Evolutionary conservation across 2,329 filamentous ascomycete species (phyloP).

Genomic region (Decorospora gaudefroyi): DNA sequence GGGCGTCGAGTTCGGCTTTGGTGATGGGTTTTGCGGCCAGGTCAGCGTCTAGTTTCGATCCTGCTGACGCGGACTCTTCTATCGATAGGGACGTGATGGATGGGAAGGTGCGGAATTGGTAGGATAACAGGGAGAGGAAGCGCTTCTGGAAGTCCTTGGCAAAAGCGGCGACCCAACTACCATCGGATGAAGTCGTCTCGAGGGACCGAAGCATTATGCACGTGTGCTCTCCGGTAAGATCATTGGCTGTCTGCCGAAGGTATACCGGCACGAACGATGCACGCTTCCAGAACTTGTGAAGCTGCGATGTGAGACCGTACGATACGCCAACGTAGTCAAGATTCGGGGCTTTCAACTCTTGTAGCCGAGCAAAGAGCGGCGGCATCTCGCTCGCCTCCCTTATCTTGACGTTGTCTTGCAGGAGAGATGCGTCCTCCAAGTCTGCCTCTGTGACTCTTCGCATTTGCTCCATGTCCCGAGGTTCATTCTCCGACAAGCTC

Average conservation of each 20-base stretch:
- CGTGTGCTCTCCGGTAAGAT: constrained; percentile 94
- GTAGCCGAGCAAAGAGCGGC: constrained; percentile 85
- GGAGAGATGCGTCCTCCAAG: constrained; percentile 72
- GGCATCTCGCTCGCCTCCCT: constrained; percentile 91
- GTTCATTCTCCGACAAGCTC: constrained; percentile 74
- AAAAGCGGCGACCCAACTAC: constrained; percentile 90
- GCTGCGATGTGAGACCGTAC: constrained; percentile 82
- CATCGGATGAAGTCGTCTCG: constrained; percentile 56
- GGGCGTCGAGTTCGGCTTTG: constrained; percentile 74
- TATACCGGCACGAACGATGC: constrained; percentile 87
- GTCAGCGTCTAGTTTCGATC: constrained; percentile 66
- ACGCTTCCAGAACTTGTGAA: constrained; percentile 98
- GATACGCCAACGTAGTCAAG: constrained; percentile 96
- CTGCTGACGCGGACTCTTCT: constrained; percentile 78
- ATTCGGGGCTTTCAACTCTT: constrained; percentile 75
- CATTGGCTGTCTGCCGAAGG: constrained; percentile 91
- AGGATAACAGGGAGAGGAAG: constrained; percentile 88
- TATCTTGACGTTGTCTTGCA: constrained; percentile 86
- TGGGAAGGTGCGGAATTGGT: constrained; percentile 85
- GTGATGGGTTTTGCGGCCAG: constrained; percentile 62
- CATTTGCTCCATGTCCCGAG: constrained; percentile 63
- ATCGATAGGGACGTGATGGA: constrained; percentile 80
- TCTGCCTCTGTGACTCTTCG: constrained; percentile 81
- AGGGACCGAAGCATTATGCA: constrained; percentile 95
- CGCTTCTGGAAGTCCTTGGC: constrained; percentile 90